These are phyloP conservation scores for Acmispon strigosus DNA, from an alignment of 306 rosid genomes.

Conservation along the genomic window DNA sequence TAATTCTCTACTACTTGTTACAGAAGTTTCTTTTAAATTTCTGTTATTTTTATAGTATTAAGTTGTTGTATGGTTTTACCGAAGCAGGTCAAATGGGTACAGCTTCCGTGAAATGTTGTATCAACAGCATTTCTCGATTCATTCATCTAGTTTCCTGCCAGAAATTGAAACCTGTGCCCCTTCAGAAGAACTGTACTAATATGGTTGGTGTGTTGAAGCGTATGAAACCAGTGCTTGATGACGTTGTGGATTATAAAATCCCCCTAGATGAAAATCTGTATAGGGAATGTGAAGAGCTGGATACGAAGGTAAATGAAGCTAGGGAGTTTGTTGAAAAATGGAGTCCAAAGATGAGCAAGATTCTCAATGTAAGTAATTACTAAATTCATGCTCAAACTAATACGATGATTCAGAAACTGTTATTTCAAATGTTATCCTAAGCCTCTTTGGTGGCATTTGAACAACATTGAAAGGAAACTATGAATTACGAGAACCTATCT, in stretches of 20 bases:
- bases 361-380: slow-evolving; percentile 50
- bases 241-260: slow-evolving; percentile 45
- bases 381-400: neutral
- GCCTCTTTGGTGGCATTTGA: slow-evolving; percentile 13
- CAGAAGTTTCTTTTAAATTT: neutral
- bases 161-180: slow-evolving; percentile 42
- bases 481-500: neutral
- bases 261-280: slow-evolving; percentile 42
- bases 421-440: neutral
- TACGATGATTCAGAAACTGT: neutral
- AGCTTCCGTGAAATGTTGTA: slow-evolving; percentile 55
- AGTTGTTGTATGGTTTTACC: slow-evolving; percentile 17
- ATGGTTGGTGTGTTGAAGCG: slow-evolving; percentile 59
- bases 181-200: slow-evolving; percentile 57
- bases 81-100: slow-evolving; percentile 63
- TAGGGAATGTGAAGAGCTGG: slow-evolving; percentile 73
- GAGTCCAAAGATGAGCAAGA: slow-evolving; percentile 70
- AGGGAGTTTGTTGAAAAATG: slow-evolving; percentile 74
- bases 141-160: slow-evolving; percentile 84
- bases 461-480: slow-evolving; percentile 1
- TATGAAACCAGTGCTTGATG: slow-evolving; percentile 78
- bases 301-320: slow-evolving; percentile 55
- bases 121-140: slow-evolving; percentile 85
- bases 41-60: neutral
- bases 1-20: neutral